Base-by-base conservation (phyloP, 441 rosid species). In the Euphorbia celastroides region DNA sequence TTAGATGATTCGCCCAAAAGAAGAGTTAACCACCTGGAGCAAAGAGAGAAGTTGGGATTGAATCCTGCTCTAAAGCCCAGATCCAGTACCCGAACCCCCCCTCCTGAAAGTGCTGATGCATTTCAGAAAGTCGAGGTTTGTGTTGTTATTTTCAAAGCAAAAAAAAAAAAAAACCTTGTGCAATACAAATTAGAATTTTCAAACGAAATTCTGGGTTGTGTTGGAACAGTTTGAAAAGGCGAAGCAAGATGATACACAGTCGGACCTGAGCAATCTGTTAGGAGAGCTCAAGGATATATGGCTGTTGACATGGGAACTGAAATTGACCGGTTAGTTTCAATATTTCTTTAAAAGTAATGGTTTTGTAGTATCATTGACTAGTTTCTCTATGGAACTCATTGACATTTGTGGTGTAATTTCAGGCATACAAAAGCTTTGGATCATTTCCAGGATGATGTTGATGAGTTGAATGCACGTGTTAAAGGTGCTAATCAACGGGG, bases 251-350 rank as follows among this genome's bases (percentile, higher is more conserved):
- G 96, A 91, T 69, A 87, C 77, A 12, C 79, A 91, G 50, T 79
- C 86, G 4, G 89, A 92, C 62, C 70, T 94, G 65, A 94, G 98
- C 59, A 68, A 79, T 65, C 77, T 94, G 27, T 73, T 89, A 22
- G 93, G 90, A 22, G 97, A 94, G 63, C 72, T 94, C 72, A 94
- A 89, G 80, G 71, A 69, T 27, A 69, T 27, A 94, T 94, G 98
- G 99, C 98, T 12, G 65, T 82, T 14, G 98, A 87, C 64, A 88
- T 93, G 96, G 96, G 96, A 46, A 77, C 86, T 3, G 99, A 89
- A 79, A 83, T 93, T 51, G 91, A 82, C 58, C 76, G 86, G 99
- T 93, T 59, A 14, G 70, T 64, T 41, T n/a, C 61, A 11, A 61
- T 42, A 14, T 27, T n/a, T n/a, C n/a, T 9, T 17, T 58, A 28